phyloP scores from a whole-genome alignment of 192 early-diverging fungal species.

The Chytriomyces confervae region DNA sequence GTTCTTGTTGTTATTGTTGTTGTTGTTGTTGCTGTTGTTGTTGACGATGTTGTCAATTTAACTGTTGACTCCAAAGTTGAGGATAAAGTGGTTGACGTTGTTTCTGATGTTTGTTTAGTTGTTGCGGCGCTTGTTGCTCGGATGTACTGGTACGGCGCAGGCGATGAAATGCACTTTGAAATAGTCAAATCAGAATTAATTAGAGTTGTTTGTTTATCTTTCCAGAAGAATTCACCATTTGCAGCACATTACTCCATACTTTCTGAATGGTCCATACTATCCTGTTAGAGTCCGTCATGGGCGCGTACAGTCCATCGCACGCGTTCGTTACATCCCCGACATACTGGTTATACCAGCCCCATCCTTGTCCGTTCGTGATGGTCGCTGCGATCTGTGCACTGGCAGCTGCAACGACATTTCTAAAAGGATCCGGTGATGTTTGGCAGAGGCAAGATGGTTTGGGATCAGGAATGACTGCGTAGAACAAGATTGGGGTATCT shows the following conservation, averaged over 20 bases:
- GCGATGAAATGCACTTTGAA: neutral
- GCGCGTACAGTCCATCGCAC: neutral
- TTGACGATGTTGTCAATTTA: neutral
- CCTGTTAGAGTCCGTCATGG: neutral
- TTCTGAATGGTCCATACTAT: neutral
- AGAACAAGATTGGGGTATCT: neutral
- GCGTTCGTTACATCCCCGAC: neutral
- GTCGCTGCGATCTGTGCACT: neutral
- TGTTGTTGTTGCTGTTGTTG: neutral
- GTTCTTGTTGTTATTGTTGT: too few species aligned
- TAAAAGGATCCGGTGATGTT: constrained; percentile 6
- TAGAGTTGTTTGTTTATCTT: neutral
- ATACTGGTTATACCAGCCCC: neutral
- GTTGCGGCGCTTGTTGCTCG: neutral
- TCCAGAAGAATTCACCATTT: neutral
- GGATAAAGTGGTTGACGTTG: neutral
- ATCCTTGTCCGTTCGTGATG: neutral
- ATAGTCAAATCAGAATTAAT: neutral
- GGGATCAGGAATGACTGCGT: neutral
- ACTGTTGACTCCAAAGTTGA: neutral
- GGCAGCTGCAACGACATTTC: neutral
- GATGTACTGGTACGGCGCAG: neutral
- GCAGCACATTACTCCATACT: constrained; percentile 14
- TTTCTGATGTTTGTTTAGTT: neutral
- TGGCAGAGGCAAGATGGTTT: neutral